These are phyloP conservation scores for Pseudogymnoascus sp. DNA, from an alignment of 2,329 filamentous ascomycete genomes.

Conservation along the genomic window DNA sequence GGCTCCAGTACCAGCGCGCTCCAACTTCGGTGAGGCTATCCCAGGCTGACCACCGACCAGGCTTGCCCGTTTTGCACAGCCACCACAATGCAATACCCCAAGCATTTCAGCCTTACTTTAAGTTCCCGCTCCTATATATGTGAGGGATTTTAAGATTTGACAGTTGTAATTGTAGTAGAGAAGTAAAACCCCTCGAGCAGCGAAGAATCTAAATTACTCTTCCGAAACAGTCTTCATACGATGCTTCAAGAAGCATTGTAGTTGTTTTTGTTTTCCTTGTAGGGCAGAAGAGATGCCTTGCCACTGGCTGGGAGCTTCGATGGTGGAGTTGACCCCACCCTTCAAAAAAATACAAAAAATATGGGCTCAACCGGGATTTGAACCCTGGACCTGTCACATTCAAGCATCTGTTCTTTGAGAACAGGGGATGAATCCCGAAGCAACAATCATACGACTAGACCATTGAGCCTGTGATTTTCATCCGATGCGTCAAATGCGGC, in stretches of 20 bases:
- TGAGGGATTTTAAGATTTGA: neutral
- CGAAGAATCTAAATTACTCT: neutral
- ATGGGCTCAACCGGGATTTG: constrained; percentile 31
- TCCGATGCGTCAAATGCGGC: no score
- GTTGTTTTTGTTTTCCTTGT: no score
- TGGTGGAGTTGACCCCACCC: no score
- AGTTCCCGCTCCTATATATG: neutral
- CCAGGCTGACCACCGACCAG: neutral
- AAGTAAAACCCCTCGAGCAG: no score
- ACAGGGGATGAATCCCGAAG: constrained; percentile 29
- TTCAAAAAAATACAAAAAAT: constrained; percentile 8
- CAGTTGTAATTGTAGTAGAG: neutral
- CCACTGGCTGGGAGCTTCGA: no score
- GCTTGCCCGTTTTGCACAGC: neutral
- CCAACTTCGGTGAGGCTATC: neutral
- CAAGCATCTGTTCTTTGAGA: constrained; percentile 19
- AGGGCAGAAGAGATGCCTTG: no score
- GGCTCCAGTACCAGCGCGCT: neutral
- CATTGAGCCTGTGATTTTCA: constrained; percentile 24
- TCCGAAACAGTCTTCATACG: neutral
- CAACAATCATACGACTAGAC: constrained; percentile 36
- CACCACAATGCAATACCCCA: neutral
- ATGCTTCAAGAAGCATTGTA: neutral
- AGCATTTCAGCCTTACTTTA: neutral
- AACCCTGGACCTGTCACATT: constrained; percentile 33